Conservation (phyloP, 1,284 basidiomycete genomes). For the Ustilago trichophora region DNA sequence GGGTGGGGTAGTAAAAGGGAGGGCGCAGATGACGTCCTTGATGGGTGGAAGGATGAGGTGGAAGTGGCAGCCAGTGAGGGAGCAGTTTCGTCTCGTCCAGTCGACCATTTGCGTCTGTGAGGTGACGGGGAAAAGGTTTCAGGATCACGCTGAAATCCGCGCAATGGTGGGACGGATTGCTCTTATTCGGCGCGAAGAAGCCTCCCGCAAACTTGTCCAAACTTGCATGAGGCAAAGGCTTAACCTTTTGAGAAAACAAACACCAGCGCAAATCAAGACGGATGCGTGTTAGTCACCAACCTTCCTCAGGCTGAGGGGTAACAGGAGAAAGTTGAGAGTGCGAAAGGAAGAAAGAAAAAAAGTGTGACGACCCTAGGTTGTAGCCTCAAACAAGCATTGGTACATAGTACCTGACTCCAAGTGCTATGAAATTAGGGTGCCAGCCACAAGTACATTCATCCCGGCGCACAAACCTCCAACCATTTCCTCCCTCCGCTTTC, state of each 20-base stretch:
- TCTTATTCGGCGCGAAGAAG: slow-evolving; percentile 10
- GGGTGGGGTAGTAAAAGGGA: not conserved
- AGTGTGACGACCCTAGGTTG: slow-evolving; percentile 53
- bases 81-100: slow-evolving; percentile 7
- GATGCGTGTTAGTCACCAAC: slow-evolving; percentile 4
- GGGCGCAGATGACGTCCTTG: slow-evolving; percentile 22
- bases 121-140: slow-evolving; percentile 28
- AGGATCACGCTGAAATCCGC: slow-evolving; percentile 28
- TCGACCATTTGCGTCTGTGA: slow-evolving; percentile 8
- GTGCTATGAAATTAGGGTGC: slow-evolving; percentile 58
- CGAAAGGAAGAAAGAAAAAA: slow-evolving; percentile 3
- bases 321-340: not conserved
- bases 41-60: slow-evolving; percentile 29
- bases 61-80: slow-evolving; percentile 29
- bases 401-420: slow-evolving; percentile 51
- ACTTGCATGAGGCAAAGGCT: slow-evolving; percentile 17
- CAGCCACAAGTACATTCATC: slow-evolving; percentile 51
- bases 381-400: slow-evolving; percentile 51
- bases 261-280: not conserved
- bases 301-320: not conserved
- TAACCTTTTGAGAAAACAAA: slow-evolving; percentile 16
- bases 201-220: not conserved
- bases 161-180: not conserved
- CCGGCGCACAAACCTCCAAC: slow-evolving; percentile 11
- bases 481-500: not conserved